Conservation (phyloP, 2,329 filamentous ascomycete species). For the Paecilomyces formosus region DNA sequence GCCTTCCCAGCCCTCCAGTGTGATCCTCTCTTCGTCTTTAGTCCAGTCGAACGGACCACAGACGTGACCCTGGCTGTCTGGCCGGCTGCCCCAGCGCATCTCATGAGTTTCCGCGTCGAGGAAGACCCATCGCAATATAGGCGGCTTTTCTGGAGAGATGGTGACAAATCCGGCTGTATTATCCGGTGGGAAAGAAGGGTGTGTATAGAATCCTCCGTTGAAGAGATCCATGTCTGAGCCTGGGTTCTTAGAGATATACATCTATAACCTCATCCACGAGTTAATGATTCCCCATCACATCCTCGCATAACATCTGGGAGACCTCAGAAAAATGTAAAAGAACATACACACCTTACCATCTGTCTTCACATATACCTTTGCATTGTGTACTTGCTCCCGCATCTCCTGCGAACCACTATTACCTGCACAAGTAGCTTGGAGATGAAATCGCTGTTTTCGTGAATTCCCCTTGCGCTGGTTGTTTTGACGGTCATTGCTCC, state of each 20-base stretch:
- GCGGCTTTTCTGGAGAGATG: constrained; percentile 13
- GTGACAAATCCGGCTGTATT: constrained; percentile 17
- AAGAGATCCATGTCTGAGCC: constrained; percentile 11
- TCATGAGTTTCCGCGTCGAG: constrained; percentile 16
- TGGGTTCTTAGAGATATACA: not conserved
- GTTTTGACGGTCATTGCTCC: too few species aligned
- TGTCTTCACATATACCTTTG: not conserved
- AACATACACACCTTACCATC: not conserved
- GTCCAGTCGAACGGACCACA: constrained; percentile 17
- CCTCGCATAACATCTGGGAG: not conserved
- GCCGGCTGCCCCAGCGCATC: constrained; percentile 17
- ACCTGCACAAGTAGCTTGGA: constrained; percentile 14
- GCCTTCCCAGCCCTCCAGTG: constrained; percentile 15
- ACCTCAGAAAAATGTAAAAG: not conserved
- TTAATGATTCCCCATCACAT: not conserved
- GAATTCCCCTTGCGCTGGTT: constrained; percentile 7
- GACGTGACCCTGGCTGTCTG: constrained; percentile 14
- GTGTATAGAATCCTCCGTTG: constrained; percentile 16
- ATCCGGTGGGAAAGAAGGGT: constrained; percentile 15
- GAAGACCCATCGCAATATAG: constrained; percentile 17
- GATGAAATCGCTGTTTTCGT: constrained; percentile 14
- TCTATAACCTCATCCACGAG: not conserved
- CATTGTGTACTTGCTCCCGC: not conserved
- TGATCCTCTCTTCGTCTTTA: constrained; percentile 12
- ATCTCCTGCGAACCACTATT: not conserved